Conservation (phyloP, 163 green algal genomes). For the Prototheca wickerhamii region DNA sequence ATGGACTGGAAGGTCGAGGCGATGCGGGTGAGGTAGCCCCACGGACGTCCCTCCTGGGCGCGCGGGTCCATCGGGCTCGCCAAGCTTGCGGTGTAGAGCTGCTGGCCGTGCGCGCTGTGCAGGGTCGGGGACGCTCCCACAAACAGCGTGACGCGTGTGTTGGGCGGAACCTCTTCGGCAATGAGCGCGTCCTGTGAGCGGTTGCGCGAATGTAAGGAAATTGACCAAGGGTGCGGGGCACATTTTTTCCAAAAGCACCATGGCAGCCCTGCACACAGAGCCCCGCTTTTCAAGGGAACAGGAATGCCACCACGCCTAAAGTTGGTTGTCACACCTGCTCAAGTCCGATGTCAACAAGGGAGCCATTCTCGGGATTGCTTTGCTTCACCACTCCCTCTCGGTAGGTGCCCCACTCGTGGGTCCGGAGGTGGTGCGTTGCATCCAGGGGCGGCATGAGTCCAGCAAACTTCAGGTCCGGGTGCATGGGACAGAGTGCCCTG, state of each 20-base stretch:
- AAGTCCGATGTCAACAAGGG: conserved; percentile 58
- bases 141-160: conserved; percentile 41
- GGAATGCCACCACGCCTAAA: neutral
- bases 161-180: conserved; percentile 18
- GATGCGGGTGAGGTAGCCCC: conserved; percentile 79
- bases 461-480: conserved; percentile 50
- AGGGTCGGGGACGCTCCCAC: conserved; percentile 32
- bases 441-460: conserved; percentile 69
- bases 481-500: conserved; percentile 51
- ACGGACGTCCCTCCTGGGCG: conserved; percentile 60
- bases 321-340: conserved; percentile 23
- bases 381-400: conserved; percentile 65
- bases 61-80: conserved; percentile 43
- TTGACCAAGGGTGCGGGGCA: too few species aligned
- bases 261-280: too few species aligned
- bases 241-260: too few species aligned
- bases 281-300: neutral
- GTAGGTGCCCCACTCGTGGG: conserved; percentile 69
- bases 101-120: neutral
- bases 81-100: conserved; percentile 12
- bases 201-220: neutral
- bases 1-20: conserved; percentile 48
- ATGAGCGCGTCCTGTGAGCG: conserved; percentile 25
- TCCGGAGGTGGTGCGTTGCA: conserved; percentile 76
- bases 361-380: conserved; percentile 29